Conservation (phyloP, 148 eudicot species). For the Beta vulgaris region DNA sequence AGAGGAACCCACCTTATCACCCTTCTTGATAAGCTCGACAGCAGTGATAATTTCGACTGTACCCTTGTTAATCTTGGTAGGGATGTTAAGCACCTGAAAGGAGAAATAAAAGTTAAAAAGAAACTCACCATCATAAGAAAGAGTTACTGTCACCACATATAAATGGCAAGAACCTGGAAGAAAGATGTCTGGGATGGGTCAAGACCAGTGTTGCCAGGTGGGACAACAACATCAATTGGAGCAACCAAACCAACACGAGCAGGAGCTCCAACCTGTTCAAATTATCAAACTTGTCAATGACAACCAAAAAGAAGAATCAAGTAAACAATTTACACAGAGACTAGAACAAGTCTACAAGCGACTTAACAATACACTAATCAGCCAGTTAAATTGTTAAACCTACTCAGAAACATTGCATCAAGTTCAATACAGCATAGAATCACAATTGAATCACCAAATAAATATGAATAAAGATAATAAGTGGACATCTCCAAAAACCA, state of each 20-base stretch:
- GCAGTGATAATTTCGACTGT: conserved; percentile 74
- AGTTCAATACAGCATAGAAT: too few relatives aligned
- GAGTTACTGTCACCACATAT: neutral
- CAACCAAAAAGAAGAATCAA: neutral
- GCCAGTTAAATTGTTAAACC: too few relatives aligned
- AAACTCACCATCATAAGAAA: accelerated
- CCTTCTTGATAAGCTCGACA: conserved; percentile 68
- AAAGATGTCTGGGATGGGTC: conserved; percentile 84
- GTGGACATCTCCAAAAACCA: too few relatives aligned
- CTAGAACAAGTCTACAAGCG: too few relatives aligned
- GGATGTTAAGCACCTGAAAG: conserved; percentile 63
- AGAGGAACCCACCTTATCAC: conserved; percentile 76
- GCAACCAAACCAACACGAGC: conserved; percentile 82
- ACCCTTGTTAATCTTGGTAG: conserved; percentile 85
- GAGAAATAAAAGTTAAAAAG: neutral
- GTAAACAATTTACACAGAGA: neutral
- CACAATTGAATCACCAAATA: too few relatives aligned
- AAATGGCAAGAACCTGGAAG: conserved; percentile 47
- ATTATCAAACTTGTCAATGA: neutral
- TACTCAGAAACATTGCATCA: too few relatives aligned
- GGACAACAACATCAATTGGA: conserved; percentile 71
- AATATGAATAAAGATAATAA: too few relatives aligned
- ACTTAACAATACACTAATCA: too few relatives aligned
- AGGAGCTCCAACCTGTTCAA: conserved; percentile 67
- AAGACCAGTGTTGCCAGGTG: conserved; percentile 79